phyloP scores from a whole-genome alignment of 1,284 basidiomycete species.

The Fomitopsis betulina region DNA sequence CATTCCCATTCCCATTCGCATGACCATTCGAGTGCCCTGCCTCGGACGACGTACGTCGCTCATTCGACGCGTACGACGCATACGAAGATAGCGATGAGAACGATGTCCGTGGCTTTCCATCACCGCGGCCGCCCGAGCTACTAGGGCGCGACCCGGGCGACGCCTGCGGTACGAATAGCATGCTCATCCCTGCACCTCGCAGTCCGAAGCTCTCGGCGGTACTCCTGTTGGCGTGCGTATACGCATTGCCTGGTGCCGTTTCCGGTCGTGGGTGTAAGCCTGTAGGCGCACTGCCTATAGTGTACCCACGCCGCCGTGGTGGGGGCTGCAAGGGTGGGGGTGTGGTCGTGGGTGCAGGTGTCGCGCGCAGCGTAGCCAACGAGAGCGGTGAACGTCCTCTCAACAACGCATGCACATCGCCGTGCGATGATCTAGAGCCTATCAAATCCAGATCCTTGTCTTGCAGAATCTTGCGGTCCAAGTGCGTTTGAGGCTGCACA shows the following conservation, averaged over 20 bases:
- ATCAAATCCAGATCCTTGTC: constrained; percentile 33
- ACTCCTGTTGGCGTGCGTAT: constrained; percentile 30
- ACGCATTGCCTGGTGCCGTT: constrained; percentile 17
- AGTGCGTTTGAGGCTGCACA: constrained; percentile 12
- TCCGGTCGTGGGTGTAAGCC: constrained; percentile 10
- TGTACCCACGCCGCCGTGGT: constrained; percentile 48
- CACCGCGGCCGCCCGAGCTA: neutral
- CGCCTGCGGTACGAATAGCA: constrained; percentile 1
- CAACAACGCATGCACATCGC: neutral
- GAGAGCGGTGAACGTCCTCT: neutral
- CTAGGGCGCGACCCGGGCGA: constrained; percentile 9
- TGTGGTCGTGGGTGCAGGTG: neutral
- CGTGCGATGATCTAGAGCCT: constrained; percentile 2
- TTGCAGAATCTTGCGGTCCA: constrained; percentile 50
- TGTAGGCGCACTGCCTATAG: constrained; percentile 19
- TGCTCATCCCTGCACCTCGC: constrained; percentile 15
- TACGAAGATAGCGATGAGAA: constrained; percentile 51
- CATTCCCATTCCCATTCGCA: neutral
- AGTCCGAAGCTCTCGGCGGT: constrained; percentile 34
- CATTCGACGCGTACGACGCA: constrained; percentile 33
- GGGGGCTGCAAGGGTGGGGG: constrained; percentile 59
- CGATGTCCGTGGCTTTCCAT: constrained; percentile 33
- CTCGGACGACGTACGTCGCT: constrained; percentile 28
- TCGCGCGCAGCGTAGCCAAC: neutral
- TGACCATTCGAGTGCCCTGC: constrained; percentile 19